A percentile compares a stretch with the other conserved stretches of the same genome.
Conservation (phyloP, 805 yeast species). For the Ogataea naganishii region DNA sequence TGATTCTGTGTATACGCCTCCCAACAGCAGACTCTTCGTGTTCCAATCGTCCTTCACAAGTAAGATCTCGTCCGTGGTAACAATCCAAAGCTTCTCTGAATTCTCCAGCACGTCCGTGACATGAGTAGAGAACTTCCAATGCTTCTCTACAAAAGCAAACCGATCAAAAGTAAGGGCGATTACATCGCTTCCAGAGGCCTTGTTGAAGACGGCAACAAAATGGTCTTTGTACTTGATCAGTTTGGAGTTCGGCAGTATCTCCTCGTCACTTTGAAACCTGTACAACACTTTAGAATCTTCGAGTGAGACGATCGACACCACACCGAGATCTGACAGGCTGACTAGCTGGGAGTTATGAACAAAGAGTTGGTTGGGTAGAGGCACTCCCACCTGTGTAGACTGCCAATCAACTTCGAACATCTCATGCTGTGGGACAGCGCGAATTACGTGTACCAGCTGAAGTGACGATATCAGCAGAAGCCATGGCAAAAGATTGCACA, state of each 20-base stretch:
- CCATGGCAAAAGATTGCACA: no score
- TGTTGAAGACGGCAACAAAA: no score
- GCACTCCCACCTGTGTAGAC: constrained; percentile 35
- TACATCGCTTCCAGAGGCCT: no score
- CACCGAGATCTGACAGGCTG: constrained; percentile 17
- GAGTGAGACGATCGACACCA: constrained; percentile 18
- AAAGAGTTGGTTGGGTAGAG: constrained; percentile 15
- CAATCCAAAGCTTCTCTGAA: not conserved
- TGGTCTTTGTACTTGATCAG: no score
- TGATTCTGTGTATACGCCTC: not conserved
- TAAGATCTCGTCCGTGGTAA: constrained; percentile 1
- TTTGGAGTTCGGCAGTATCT: constrained; percentile 3
- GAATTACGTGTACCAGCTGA: no score
- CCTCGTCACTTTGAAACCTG: constrained; percentile 20
- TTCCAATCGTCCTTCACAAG: constrained; percentile 1
- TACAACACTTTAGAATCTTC: constrained; percentile 18
- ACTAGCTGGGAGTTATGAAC: constrained; percentile 11
- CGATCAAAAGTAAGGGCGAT: no score
- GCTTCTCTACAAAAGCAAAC: no score
- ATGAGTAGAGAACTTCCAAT: no score
- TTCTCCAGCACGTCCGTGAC: no score
- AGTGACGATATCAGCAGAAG: constrained; percentile 21
- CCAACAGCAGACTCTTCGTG: not conserved
- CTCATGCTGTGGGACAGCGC: constrained; percentile 35
- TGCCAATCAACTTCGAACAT: constrained; percentile 52